These are phyloP conservation scores for Plasmodium reichenowi DNA, from an alignment of 169 alveolate species.

Conservation along the genomic window DNA sequence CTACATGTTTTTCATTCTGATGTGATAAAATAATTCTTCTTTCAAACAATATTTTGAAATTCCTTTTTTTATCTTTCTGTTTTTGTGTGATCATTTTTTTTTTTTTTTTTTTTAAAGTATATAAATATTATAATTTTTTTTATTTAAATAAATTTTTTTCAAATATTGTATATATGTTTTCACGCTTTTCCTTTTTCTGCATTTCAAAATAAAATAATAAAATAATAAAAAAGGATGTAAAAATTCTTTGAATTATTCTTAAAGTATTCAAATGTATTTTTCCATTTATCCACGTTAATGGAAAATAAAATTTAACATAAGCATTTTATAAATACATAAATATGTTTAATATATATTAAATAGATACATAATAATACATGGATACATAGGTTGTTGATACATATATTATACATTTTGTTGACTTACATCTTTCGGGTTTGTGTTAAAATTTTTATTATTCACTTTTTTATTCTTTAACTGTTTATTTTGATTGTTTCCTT, in stretches of 20 bases:
- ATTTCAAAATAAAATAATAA: not conserved
- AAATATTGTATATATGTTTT: slow-evolving; percentile 50
- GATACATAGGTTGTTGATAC: slow-evolving; percentile 1
- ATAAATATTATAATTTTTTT: not conserved
- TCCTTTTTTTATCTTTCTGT: slow-evolving; percentile 45
- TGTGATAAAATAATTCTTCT: slow-evolving; percentile 67
- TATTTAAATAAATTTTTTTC: slow-evolving; percentile 64
- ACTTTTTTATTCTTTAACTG: slow-evolving; percentile 8
- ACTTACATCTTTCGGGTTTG: slow-evolving; percentile 61
- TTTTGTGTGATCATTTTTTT: slow-evolving; percentile 34
- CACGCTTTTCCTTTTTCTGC: slow-evolving; percentile 76
- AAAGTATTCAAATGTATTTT: not conserved
- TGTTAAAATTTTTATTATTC: slow-evolving; percentile 15
- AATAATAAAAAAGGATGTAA: not conserved
- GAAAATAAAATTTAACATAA: not conserved
- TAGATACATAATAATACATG: not conserved
- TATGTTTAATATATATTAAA: not conserved
- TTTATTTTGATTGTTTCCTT: slow-evolving; percentile 52
- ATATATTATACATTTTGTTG: not conserved
- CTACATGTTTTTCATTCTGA: slow-evolving; percentile 38
- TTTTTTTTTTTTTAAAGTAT: not conserved
- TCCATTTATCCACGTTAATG: not conserved
- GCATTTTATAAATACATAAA: not conserved
- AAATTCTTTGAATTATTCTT: not conserved
- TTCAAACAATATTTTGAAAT: slow-evolving; percentile 64